Evolutionary conservation across 768 basidiomycete species (phyloP).

Genomic region (Tephrocybe rancida): DNA sequence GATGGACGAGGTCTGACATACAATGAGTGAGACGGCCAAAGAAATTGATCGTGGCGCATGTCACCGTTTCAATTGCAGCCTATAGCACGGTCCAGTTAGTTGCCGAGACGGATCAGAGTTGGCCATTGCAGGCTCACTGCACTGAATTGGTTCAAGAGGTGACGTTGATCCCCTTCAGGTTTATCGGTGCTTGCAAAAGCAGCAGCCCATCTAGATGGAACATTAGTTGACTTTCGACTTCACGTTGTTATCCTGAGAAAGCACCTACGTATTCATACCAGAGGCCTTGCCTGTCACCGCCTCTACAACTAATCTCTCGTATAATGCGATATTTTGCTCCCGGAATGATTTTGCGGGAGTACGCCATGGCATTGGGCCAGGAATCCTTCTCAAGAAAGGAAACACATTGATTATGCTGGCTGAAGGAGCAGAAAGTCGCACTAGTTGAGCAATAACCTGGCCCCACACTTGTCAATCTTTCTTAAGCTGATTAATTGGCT

Average conservation of each 20-base stretch:
- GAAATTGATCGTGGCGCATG: neutral
- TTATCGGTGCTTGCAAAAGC: neutral
- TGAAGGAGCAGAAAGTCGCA: neutral
- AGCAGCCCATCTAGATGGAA: neutral
- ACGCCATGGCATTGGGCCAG: neutral
- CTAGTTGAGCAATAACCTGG: neutral
- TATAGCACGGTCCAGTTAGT: too few species aligned
- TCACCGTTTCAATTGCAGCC: neutral
- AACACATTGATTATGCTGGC: neutral
- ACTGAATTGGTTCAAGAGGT: neutral
- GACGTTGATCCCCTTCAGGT: neutral
- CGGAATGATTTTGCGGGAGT: neutral
- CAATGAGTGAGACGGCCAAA: too few species aligned
- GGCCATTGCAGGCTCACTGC: neutral
- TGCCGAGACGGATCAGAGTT: too few species aligned
- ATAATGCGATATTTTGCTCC: neutral
- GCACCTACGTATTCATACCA: neutral
- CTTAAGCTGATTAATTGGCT: too few species aligned
- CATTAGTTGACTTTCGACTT: neutral
- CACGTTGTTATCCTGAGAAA: neutral
- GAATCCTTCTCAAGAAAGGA: neutral
- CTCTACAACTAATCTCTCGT: neutral
- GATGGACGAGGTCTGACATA: conserved; percentile 25
- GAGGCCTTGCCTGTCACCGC: neutral
- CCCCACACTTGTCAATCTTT: neutral